Evolutionary conservation across 305 asterid genomes (phyloP).

Genomic region (Withania somnifera): DNA sequence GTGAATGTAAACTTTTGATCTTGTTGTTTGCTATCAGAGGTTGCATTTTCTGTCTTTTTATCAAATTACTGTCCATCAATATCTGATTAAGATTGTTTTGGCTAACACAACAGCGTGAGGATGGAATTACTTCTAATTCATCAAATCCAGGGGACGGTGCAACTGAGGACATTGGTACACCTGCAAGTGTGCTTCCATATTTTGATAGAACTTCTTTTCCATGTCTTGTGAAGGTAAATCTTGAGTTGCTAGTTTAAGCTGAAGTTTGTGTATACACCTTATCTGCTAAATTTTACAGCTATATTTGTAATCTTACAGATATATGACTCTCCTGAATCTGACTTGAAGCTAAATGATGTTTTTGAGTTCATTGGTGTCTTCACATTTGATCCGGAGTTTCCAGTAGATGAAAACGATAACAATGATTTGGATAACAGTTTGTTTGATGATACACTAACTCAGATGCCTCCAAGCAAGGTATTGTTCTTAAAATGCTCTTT

Average conservation of each 20-base stretch:
- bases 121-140: slow-evolving; percentile 24
- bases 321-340: slow-evolving; percentile 68
- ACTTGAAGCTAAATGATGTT: slow-evolving; percentile 76
- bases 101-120: slow-evolving; percentile 37
- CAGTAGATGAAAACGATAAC: slow-evolving; percentile 25
- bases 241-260: neutral
- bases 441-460: slow-evolving; percentile 42
- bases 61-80: neutral
- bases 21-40: neutral
- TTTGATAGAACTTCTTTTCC: slow-evolving; percentile 36
- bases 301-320: slow-evolving; percentile 36
- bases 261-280: neutral
- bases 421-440: slow-evolving; percentile 30
- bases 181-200: slow-evolving; percentile 23
- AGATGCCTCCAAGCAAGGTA: slow-evolving; percentile 65
- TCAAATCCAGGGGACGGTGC: slow-evolving; percentile 21
- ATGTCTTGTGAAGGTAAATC: slow-evolving; percentile 72
- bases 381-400: slow-evolving; percentile 51
- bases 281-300: neutral
- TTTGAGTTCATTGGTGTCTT: slow-evolving; percentile 83
- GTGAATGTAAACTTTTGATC: neutral
- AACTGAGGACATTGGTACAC: slow-evolving; percentile 25
- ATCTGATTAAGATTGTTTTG: neutral
- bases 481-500: neutral
- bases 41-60: neutral